Evolutionary conservation across 768 basidiomycete species (phyloP).

Genomic region (Arthromyces matolae): DNA sequence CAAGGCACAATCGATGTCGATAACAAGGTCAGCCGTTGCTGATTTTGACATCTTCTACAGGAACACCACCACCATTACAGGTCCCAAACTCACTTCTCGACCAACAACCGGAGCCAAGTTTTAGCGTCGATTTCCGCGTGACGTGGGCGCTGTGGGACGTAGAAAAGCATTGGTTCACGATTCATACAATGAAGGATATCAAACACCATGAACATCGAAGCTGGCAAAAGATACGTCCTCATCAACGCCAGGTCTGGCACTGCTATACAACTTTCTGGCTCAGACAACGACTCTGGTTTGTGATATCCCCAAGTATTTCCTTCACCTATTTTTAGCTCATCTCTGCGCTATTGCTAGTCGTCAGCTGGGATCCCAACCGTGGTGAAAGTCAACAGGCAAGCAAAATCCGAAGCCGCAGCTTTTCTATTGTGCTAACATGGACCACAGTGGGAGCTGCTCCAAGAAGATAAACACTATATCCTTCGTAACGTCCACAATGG

Average conservation of each 20-base stretch:
- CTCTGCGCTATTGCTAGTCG: no score
- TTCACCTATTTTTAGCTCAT: no score
- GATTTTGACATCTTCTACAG: background rate
- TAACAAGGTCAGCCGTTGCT: conserved; percentile 10
- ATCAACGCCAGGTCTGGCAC: conserved; percentile 34
- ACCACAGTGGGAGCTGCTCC: conserved; percentile 31
- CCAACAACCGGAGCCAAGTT: background rate
- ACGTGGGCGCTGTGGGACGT: background rate
- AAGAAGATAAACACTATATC: conserved; percentile 32
- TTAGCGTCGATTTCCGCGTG: background rate
- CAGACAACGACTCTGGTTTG: conserved; percentile 34
- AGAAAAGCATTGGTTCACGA: conserved; percentile 2
- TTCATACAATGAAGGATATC: background rate
- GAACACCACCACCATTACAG: background rate
- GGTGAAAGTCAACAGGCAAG: no score
- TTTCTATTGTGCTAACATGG: background rate
- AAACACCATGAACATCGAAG: conserved; percentile 15
- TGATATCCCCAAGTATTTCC: background rate
- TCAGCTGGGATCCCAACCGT: no score
- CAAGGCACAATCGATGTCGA: conserved; percentile 18
- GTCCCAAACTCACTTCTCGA: background rate
- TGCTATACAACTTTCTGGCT: conserved; percentile 46
- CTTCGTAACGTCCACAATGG: conserved; percentile 16
- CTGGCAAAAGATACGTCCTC: conserved; percentile 14
- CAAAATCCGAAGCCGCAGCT: no score